Evolutionary conservation across 768 basidiomycete species (phyloP), one percentile per base, ranked within the genome.

Genomic region (Lactifluus volemus): DNA sequence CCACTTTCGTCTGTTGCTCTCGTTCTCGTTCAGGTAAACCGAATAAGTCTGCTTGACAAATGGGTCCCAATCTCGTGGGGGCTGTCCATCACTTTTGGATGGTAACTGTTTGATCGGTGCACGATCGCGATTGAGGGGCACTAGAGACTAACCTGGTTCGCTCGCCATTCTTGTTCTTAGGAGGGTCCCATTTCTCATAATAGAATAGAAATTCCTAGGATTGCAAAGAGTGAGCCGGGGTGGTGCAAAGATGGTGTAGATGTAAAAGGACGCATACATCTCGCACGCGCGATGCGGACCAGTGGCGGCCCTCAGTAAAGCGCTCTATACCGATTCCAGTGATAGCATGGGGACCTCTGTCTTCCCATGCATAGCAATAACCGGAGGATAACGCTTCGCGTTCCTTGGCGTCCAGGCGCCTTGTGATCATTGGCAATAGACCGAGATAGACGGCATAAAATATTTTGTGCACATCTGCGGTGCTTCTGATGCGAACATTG

Each of bases 331-430:
- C 89, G 50, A 90, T 80, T 14, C 89, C 89, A 10, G 88, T 88
- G 55, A 79, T 77, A 34, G 86, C 84, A 69, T 87, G 89, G 7
- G 89, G 86, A 29, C 86, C 86, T 63, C 89, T 85, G 67, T 92
- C 89, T 70, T 92, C 89, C 89, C 90, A 92, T 63, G 92, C 87
- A 67, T 90, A 92, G 25, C 91, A 87, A 66, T 88, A 88, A 29
- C 89, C 89, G 0, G 89, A 81, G 17, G 78, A 66, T 67, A 92
- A 87, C 17, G 72, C 72, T 36, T 72, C 67, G 61, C 89, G 82
- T 71, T 92, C 89, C 70, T 91, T 88, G 48, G 86, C 86, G 69
- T 92, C 89, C 66, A 92, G 80, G 8, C 89, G 84, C 58, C 89
- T 82, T 21, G 86, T 88, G 69, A 90, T 89, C 69, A 92, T 80